These are phyloP conservation scores for Amanita rimosa DNA, from an alignment of 768 basidiomycete genomes.

Conservation along the genomic window DNA sequence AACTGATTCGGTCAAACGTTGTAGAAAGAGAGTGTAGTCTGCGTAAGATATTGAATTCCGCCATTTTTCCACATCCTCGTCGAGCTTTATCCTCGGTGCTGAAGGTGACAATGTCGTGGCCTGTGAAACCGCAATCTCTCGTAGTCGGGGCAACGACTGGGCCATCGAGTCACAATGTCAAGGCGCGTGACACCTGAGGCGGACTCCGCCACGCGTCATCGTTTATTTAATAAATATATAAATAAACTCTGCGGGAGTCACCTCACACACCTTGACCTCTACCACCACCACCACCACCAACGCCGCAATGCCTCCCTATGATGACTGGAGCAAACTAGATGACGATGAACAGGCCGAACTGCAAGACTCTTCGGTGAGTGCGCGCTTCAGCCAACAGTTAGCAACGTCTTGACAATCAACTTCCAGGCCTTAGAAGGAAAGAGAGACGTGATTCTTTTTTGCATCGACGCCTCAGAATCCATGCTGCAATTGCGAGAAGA, in stretches of 20 bases:
- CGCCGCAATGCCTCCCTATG: slow-evolving; percentile 49
- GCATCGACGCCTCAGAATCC: slow-evolving; percentile 86
- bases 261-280: neutral
- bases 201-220: slow-evolving; percentile 8
- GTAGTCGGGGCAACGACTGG: slow-evolving; percentile 13
- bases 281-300: too few species aligned
- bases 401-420: slow-evolving; percentile 2
- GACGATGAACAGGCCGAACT: slow-evolving; percentile 80
- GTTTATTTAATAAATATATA: too few species aligned
- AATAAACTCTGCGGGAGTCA: neutral
- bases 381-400: neutral
- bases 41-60: slow-evolving; percentile 55
- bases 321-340: slow-evolving; percentile 72
- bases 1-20: slow-evolving; percentile 67
- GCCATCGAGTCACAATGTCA: slow-evolving; percentile 1
- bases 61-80: slow-evolving; percentile 69
- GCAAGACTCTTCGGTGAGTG: slow-evolving; percentile 52
- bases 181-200: neutral
- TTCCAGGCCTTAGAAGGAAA: slow-evolving; percentile 57
- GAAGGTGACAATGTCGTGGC: slow-evolving; percentile 17
- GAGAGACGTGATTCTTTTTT: slow-evolving; percentile 87
- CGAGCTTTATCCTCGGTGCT: slow-evolving; percentile 51
- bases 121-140: slow-evolving; percentile 16
- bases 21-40: slow-evolving; percentile 68
- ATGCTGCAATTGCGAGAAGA: slow-evolving; percentile 73